Conservation (phyloP, 169 alveolate species). For the Pseudocohnilembus persalinus region DNA sequence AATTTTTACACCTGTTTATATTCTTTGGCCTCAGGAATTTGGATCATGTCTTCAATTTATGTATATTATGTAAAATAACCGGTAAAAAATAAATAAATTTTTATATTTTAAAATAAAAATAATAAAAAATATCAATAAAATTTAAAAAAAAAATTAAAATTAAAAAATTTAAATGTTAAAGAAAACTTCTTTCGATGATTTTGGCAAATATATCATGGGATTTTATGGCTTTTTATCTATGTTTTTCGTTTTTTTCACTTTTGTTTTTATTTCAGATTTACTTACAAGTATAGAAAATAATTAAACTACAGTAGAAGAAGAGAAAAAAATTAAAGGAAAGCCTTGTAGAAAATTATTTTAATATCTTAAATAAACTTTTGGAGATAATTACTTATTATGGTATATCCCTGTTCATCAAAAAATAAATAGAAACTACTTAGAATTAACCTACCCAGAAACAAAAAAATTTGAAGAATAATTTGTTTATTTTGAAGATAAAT, state of each 20-base stretch:
- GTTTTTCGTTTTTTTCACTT: not conserved
- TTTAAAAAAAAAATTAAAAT: too few relatives aligned
- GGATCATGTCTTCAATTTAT: not conserved
- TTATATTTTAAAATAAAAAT: too few relatives aligned
- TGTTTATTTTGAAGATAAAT: not conserved
- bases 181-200: too few relatives aligned
- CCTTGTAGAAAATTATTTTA: not conserved
- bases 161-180: too few relatives aligned
- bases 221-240: not conserved
- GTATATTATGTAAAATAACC: not conserved
- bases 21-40: conserved; percentile 17
- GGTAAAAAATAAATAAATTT: too few relatives aligned
- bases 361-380: not conserved
- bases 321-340: not conserved
- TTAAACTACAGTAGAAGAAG: not conserved
- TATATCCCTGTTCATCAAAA: not conserved
- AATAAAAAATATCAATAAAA: too few relatives aligned
- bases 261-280: not conserved
- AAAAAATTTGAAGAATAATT: not conserved
- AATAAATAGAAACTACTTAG: not conserved
- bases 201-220: not conserved
- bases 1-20: conserved; percentile 61
- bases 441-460: not conserved
- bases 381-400: not conserved
- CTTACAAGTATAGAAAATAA: not conserved